phyloP scores from a whole-genome alignment of 805 yeast genomes.

The Starmerella apicola region DNA sequence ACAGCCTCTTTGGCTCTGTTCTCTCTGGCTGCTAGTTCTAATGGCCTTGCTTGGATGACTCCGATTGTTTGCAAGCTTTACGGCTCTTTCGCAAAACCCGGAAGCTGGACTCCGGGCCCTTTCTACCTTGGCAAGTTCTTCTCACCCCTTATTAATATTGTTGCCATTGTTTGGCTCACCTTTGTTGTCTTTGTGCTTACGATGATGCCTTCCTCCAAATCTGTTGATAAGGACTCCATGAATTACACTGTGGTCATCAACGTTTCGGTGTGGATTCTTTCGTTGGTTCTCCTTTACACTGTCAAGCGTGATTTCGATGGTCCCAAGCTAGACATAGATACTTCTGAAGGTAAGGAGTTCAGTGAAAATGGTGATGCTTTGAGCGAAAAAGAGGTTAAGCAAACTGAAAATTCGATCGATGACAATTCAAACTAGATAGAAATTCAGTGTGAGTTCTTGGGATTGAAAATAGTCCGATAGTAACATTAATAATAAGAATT shows the following conservation, averaged over 20 bases:
- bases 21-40: conserved; percentile 50
- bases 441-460: too few relatives aligned
- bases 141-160: conserved; percentile 36
- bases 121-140: conserved; percentile 44
- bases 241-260: conserved; percentile 59
- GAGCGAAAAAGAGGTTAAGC: too few relatives aligned
- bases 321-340: conserved; percentile 28
- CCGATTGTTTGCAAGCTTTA: conserved; percentile 42
- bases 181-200: conserved; percentile 41
- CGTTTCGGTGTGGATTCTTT: conserved; percentile 43
- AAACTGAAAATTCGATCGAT: too few relatives aligned
- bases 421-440: too few relatives aligned
- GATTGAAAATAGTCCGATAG: too few relatives aligned
- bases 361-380: too few relatives aligned
- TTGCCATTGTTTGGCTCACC: conserved; percentile 37
- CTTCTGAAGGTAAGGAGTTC: background rate
- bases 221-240: conserved; percentile 36
- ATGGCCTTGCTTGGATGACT: conserved; percentile 48
- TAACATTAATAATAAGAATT: too few relatives aligned
- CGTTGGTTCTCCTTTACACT: conserved; percentile 36
- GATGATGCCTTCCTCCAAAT: conserved; percentile 45
- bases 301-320: conserved; percentile 43
- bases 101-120: conserved; percentile 42
- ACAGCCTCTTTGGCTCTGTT: conserved; percentile 56
- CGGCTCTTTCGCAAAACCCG: conserved; percentile 31